phyloP scores from a whole-genome alignment of 2,329 filamentous ascomycete genomes.

The Pseudopyricularia javanii region DNA sequence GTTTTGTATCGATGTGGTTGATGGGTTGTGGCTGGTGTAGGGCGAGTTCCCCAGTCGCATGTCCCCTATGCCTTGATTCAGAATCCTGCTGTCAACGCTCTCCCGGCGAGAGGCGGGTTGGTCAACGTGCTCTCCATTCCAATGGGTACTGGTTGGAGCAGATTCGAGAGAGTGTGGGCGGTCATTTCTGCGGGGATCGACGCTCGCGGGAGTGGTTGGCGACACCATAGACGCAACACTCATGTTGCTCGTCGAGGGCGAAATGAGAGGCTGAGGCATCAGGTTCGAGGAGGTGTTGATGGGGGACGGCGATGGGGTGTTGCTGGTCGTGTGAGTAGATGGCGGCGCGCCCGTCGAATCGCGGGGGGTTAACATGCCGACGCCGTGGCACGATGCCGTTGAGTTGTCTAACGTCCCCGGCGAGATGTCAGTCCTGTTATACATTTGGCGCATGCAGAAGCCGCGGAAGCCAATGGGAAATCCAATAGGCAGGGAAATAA shows the following conservation, averaged over 20 bases:
- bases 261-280: conserved; percentile 39
- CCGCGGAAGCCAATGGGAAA: no score
- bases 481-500: conserved; percentile 5
- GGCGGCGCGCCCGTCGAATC: conserved; percentile 3
- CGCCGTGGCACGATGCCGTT: conserved; percentile 28
- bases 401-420: conserved; percentile 25
- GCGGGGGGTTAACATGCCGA: conserved; percentile 23
- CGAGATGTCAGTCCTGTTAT: no score
- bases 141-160: conserved; percentile 15
- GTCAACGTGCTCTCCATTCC: conserved; percentile 16
- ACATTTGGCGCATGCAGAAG: no score
- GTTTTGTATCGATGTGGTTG: conserved; percentile 62
- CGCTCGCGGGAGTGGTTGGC: conserved; percentile 35
- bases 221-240: conserved; percentile 56
- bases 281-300: conserved; percentile 32
- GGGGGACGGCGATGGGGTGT: conserved; percentile 36
- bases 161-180: conserved; percentile 29
- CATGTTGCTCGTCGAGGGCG: conserved; percentile 47
- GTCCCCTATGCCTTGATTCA: conserved; percentile 55
- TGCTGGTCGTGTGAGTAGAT: conserved; percentile 35
- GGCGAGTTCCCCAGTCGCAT: conserved; percentile 59
- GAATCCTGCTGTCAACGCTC: conserved; percentile 67
- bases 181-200: conserved; percentile 30
- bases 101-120: conserved; percentile 50
- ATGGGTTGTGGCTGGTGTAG: conserved; percentile 67